A percentile compares a stretch with the other conserved stretches of the same genome.
phyloP scores from a whole-genome alignment of 78 protist genomes.

The Diacronema lutheri region DNA sequence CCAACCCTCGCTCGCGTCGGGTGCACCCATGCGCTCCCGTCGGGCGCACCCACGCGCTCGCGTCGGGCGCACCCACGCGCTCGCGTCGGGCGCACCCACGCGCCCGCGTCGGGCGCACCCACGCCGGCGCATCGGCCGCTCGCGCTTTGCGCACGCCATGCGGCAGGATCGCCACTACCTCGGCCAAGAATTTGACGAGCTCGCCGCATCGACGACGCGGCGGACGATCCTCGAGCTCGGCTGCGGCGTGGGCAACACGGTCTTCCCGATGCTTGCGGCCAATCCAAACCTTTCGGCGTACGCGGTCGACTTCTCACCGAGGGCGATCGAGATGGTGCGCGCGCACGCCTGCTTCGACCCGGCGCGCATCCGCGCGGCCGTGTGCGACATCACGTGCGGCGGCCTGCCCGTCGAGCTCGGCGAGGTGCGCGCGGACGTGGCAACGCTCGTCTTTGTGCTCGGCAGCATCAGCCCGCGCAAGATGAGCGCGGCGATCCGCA shows the following conservation, averaged over 20 bases:
- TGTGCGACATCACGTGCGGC: conserved; percentile 42
- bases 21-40: too few species aligned
- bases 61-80: too few species aligned
- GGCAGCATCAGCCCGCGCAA: conserved; percentile 57
- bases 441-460: conserved; percentile 62
- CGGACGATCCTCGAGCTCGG: conserved; percentile 61
- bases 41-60: too few species aligned
- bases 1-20: too few species aligned
- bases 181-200: conserved; percentile 55
- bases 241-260: conserved; percentile 79
- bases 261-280: conserved; percentile 55
- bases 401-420: conserved; percentile 14
- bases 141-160: too few species aligned
- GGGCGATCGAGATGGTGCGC: conserved; percentile 51
- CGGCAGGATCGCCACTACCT: conserved; percentile 71
- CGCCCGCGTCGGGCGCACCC: too few species aligned
- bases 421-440: conserved; percentile 31
- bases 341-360: not conserved
- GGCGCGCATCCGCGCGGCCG: conserved; percentile 18
- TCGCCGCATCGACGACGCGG: conserved; percentile 21
- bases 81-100: too few species aligned
- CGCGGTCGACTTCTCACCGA: conserved; percentile 55
- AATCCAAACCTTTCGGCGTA: conserved; percentile 31
- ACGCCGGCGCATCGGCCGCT: too few species aligned
- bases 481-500: not conserved